phyloP scores from a whole-genome alignment of 31 red algal genomes.

The Endocladia muricata region DNA sequence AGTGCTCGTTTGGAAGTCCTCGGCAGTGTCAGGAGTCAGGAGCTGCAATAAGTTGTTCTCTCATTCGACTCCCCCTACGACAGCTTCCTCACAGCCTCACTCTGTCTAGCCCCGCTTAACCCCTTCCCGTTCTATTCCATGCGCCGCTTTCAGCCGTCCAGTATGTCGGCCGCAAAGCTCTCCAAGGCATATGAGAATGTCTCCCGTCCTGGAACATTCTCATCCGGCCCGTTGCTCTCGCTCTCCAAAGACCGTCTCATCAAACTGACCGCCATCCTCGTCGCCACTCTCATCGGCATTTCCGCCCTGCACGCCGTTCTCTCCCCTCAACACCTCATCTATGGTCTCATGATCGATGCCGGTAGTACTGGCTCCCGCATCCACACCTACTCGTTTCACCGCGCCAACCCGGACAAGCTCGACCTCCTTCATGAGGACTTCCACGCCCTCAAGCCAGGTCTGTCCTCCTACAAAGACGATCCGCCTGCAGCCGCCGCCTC shows the following conservation, averaged over 20 bases:
- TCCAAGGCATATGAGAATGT: too few relatives aligned
- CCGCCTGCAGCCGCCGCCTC: conserved; percentile 39
- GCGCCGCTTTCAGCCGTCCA: too few relatives aligned
- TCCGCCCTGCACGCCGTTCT: conserved; percentile 36
- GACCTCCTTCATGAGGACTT: conserved; percentile 68
- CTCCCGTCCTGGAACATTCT: too few relatives aligned
- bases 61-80: too few relatives aligned
- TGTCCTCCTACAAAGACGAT: conserved; percentile 60
- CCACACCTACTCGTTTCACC: conserved; percentile 78
- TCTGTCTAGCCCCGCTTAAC: too few relatives aligned
- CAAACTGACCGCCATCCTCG: conserved; percentile 36
- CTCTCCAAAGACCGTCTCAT: not conserved
- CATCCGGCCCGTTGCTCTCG: not conserved
- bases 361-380: conserved; percentile 82
- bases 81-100: too few relatives aligned
- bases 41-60: too few relatives aligned
- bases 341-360: conserved; percentile 92
- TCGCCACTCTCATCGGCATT: conserved; percentile 29
- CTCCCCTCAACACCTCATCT: conserved; percentile 18
- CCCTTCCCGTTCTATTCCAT: too few relatives aligned
- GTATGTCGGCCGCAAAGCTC: too few relatives aligned
- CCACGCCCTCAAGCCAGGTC: conserved; percentile 66
- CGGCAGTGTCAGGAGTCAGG: too few relatives aligned
- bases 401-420: conserved; percentile 30
- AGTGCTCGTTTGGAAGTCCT: too few relatives aligned